Evolutionary conservation across 345 rosid species (phyloP).

Genomic region (Clausena lansium): DNA sequence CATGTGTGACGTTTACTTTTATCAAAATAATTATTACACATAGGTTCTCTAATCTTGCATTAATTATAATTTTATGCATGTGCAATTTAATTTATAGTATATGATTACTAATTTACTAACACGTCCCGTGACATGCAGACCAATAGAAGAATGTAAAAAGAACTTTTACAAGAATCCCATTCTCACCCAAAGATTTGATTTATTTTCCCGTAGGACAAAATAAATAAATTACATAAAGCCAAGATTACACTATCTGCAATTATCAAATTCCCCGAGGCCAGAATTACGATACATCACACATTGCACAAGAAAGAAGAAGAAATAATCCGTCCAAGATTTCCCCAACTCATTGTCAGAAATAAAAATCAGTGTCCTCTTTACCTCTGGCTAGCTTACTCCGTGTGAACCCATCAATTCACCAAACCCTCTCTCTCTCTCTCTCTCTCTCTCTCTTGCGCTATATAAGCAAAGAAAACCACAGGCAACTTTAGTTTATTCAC

Average conservation of each 20-base stretch:
- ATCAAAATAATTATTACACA: background rate
- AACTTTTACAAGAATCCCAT: slow-evolving; percentile 9
- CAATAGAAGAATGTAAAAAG: slow-evolving; percentile 20
- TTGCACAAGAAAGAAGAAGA: background rate
- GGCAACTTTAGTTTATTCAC: slow-evolving; percentile 10
- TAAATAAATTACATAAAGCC: too few species aligned
- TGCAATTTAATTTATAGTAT: background rate
- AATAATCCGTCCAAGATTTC: slow-evolving; percentile 14
- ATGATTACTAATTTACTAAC: slow-evolving; percentile 19
- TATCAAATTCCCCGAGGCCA: too few species aligned
- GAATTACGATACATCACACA: background rate
- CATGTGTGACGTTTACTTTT: background rate
- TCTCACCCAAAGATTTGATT: too few species aligned
- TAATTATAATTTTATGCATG: background rate
- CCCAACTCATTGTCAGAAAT: background rate
- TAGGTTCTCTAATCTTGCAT: background rate
- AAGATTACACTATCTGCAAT: too few species aligned
- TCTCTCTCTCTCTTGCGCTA: slow-evolving; percentile 1
- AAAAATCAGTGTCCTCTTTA: slow-evolving; percentile 5
- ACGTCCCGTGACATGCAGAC: slow-evolving; percentile 37
- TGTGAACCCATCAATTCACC: slow-evolving; percentile 27
- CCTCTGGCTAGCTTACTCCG: background rate
- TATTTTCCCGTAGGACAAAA: too few species aligned
- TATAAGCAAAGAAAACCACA: background rate
- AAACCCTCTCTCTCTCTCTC: background rate